Percentiles rank a stretch among this genome's conserved stretches.
Conservation (phyloP, 352 stramenopile species). For the Plasmopara viticola region DNA sequence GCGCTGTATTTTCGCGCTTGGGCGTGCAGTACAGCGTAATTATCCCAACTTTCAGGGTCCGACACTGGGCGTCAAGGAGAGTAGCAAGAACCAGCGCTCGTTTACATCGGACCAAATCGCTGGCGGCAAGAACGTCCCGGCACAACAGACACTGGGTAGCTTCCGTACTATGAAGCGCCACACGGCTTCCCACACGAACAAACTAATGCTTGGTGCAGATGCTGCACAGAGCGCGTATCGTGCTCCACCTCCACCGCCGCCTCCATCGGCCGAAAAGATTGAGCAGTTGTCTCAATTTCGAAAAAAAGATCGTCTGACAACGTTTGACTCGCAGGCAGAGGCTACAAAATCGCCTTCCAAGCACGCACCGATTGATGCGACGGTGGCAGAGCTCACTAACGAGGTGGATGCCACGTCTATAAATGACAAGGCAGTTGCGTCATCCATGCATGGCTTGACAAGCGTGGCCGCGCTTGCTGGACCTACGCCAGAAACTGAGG, state of each 20-base stretch:
- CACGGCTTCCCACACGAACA: slow-evolving; percentile 45
- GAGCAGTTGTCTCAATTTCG: slow-evolving; percentile 57
- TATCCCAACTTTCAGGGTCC: slow-evolving; percentile 67
- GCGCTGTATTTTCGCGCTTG: slow-evolving; percentile 69
- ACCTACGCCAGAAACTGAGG: slow-evolving; percentile 51
- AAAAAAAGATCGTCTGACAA: slow-evolving; percentile 27
- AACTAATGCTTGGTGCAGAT: slow-evolving; percentile 72
- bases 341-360: slow-evolving; percentile 21
- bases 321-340: slow-evolving; percentile 20
- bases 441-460: slow-evolving; percentile 36
- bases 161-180: slow-evolving; percentile 63
- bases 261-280: slow-evolving; percentile 68
- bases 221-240: slow-evolving; percentile 48
- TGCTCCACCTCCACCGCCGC: slow-evolving; percentile 51
- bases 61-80: slow-evolving; percentile 76
- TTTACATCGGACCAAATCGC: slow-evolving; percentile 69
- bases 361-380: slow-evolving; percentile 28
- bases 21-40: slow-evolving; percentile 67
- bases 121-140: slow-evolving; percentile 48
- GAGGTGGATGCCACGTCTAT: slow-evolving; percentile 36
- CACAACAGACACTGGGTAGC: slow-evolving; percentile 64
- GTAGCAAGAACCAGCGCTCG: slow-evolving; percentile 64
- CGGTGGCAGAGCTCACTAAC: slow-evolving; percentile 40
- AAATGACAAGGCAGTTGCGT: slow-evolving; percentile 20
- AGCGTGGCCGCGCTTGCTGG: slow-evolving; percentile 23